Evolutionary conservation across 1,139 yeast genomes (phyloP), one percentile per base, ranked within the genome.

Genomic region (Scheffersomyces stambukii): DNA sequence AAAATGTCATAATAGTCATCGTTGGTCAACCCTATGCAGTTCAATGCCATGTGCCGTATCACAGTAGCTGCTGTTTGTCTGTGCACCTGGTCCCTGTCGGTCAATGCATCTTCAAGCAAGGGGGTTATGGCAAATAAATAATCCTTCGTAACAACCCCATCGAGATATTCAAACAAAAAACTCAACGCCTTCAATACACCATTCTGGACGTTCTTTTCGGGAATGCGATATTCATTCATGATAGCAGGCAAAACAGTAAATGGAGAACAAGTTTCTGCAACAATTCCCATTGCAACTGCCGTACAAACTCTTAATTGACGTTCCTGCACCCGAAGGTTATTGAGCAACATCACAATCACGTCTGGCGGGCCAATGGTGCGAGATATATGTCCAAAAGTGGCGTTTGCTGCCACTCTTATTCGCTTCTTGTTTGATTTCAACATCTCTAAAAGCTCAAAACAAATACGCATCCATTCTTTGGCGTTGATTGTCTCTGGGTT

Each of bases 201-300:
- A 52, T 91, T 91, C 50, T 91, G 97, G 5, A 91, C 96, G 48
- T 89, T 89, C 34, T 81, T 77, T 41, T 91, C 97, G 0, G 96
- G 96, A 4, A 84, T 83, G 31, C 94, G 70, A 50, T 91, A 93
- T 52, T 91, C 98, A 52, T 91, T 89, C 95, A 93, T 85, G 25
- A 93, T 63, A 0, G 96, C 95, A 0, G 99, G 98, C n/a, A 93
- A 57, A 1, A 91, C 95, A 0, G 97, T 85, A 54, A 85, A 91
- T 0, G 98, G 96, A 0, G 85, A 77, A 58, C 98, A 91, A 0
- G 83, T 78, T 34, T 89, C 94, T 0, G 98, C 97, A 9, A 93
- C 95, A 45, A 93, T 89, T 20, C 96, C 98, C 43, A 93, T 85
- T 0, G 99, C 99, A 23, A 93, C 97, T 1, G 98, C 96, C 0